A percentile compares a stretch with the other conserved stretches of the same genome.
phyloP scores from a whole-genome alignment of 441 rosid species.

The Populus hybrid region DNA sequence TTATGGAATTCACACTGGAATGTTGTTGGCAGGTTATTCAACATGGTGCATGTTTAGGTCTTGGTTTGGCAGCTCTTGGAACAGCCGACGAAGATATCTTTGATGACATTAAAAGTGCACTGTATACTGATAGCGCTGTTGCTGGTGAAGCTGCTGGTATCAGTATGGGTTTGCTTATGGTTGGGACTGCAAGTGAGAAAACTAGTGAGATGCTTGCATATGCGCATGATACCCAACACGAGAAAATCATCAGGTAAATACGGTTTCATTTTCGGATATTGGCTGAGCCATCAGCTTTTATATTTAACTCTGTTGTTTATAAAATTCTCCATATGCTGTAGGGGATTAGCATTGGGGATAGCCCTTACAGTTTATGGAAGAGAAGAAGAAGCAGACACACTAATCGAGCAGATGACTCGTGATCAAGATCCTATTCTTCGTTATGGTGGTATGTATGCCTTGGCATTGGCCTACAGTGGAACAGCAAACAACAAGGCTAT shows the following conservation, averaged over 20 bases:
- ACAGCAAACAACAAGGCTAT: slow-evolving; percentile 98
- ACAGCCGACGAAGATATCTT: slow-evolving; percentile 95
- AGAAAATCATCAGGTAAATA: slow-evolving; percentile 87
- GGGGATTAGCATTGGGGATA: slow-evolving; percentile 90
- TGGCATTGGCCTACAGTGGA: slow-evolving; percentile 95
- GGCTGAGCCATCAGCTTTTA: neutral
- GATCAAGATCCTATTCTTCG: slow-evolving; percentile 97
- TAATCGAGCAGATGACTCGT: slow-evolving; percentile 96
- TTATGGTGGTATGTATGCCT: slow-evolving; percentile 97
- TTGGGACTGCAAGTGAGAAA: slow-evolving; percentile 95
- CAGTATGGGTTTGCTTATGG: slow-evolving; percentile 97
- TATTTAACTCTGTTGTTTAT: slow-evolving; percentile 1
- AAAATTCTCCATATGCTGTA: slow-evolving; percentile 18
- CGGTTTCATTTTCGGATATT: neutral
- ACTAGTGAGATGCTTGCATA: slow-evolving; percentile 97
- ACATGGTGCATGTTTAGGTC: slow-evolving; percentile 98
- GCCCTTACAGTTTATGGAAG: slow-evolving; percentile 96
- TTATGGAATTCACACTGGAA: slow-evolving; percentile 6
- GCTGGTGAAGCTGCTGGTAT: slow-evolving; percentile 99
- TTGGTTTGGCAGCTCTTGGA: slow-evolving; percentile 96
- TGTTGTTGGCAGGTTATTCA: slow-evolving; percentile 75
- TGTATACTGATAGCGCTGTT: slow-evolving; percentile 90
- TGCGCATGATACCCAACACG: slow-evolving; percentile 98
- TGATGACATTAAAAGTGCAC: slow-evolving; percentile 77
- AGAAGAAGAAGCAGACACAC: slow-evolving; percentile 94